Base-by-base conservation (phyloP, 2,329 filamentous ascomycete genomes). In the Hortaea werneckii region DNA sequence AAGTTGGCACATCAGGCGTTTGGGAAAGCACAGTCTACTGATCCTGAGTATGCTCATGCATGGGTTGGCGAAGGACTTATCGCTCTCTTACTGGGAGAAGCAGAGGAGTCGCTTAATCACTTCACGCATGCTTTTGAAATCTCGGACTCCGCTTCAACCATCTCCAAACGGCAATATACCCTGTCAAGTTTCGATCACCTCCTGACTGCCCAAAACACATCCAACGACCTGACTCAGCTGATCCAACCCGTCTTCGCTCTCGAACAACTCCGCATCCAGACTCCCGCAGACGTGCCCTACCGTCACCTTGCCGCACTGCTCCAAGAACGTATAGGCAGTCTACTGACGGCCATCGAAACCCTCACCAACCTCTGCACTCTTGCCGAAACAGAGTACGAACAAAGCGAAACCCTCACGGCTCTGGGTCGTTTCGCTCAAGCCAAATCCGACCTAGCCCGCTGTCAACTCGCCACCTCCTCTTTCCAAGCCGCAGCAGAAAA, bases 61-160 rank as follows among this genome's bases (percentile, higher is more conserved):
- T 98, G 92, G 94, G 71, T 96, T 6, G 92, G 92, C 1, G 90
- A 96, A 65, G 90, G 87, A 0, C 75, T 95, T 27, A 76, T 96
- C 43, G 88, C 92, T 4, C 73, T 89, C 11, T 69, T 90, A 28
- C 77, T 79, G 42, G 88, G 86, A 1, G 83, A 94, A 50, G 56
- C 69, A 0, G 80, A 78, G 50, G 88, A 95, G 66, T 89, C 90
- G 1, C 76, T 87, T 20, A 81, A 82, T 8, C 77, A 96, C 7
- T 95, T 95, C 60, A 89, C 86, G 1, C 92, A 98, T 61, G 90
- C 92, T 0, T 92, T 95, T 70, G 89, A 94, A 52, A 90, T 98
- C 41, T 82, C 87, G 0, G 85, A 87, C 50, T 83, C 87, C 0
- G 84, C 85, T 0, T 82, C 83, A 0, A 64, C 82, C 2, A 71